Evolutionary conservation across 2,329 filamentous ascomycete species (phyloP).

Genomic region (Phialemonium atrogriseum): DNA sequence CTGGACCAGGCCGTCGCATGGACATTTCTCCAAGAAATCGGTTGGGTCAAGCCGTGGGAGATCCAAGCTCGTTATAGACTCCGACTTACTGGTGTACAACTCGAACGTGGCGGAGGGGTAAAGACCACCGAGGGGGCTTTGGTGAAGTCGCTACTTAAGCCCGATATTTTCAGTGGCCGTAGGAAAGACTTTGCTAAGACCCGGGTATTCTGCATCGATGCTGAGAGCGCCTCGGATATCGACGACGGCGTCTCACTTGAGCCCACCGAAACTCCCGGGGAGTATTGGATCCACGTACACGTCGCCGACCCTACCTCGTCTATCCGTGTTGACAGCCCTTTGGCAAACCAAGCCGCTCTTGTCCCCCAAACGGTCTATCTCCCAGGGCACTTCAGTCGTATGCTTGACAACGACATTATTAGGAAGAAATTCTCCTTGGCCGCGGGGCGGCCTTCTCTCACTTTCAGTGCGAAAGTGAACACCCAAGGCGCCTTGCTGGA

Average conservation of each 20-base stretch:
- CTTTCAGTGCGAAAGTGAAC: constrained; percentile 53
- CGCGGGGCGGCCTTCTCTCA: constrained; percentile 42
- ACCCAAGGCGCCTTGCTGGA: constrained; percentile 44
- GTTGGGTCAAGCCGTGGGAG: constrained; percentile 63
- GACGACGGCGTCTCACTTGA: constrained; percentile 75
- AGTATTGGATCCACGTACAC: constrained; percentile 72
- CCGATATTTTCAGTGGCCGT: constrained; percentile 36
- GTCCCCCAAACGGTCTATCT: constrained; percentile 53
- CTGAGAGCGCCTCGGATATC: constrained; percentile 57
- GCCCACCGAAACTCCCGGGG: constrained; percentile 36
- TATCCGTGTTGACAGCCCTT: constrained; percentile 48
- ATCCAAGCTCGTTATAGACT: constrained; percentile 55
- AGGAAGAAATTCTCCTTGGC: constrained; percentile 46
- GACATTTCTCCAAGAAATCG: constrained; percentile 69
- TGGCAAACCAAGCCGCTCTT: constrained; percentile 54
- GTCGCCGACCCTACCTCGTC: constrained; percentile 70
- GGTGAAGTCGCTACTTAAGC: constrained; percentile 24
- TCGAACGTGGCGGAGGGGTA: constrained; percentile 34
- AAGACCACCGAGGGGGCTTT: constrained; percentile 16
- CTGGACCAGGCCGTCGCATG: constrained; percentile 42
- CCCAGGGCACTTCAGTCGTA: constrained; percentile 46
- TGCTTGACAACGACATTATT: constrained; percentile 47
- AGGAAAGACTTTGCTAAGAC: constrained; percentile 53
- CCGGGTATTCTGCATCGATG: constrained; percentile 67
- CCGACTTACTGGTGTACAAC: constrained; percentile 40